Conservation (phyloP, 164 flowering plant species). For the Sedum album region DNA sequence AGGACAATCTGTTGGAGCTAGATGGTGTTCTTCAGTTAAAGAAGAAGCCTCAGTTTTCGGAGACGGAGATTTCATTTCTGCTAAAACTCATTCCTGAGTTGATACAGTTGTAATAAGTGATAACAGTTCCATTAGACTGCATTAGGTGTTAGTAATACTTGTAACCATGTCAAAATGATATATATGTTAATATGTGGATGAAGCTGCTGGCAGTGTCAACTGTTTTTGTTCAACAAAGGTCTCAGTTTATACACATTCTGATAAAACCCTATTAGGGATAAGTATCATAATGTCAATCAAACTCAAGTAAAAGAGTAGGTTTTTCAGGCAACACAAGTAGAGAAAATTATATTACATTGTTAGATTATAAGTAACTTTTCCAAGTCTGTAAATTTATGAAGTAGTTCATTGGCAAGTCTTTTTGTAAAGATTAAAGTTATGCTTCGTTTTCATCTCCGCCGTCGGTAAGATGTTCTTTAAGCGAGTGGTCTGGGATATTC, state of each 20-base stretch:
- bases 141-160: background rate
- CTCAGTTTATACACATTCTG: no score
- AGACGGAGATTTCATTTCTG: constrained; percentile 63
- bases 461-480: constrained; percentile 58
- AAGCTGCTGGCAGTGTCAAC: no score
- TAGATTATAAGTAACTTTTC: no score
- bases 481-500: constrained; percentile 40
- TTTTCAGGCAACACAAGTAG: no score
- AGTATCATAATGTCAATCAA: no score
- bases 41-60: constrained; percentile 38
- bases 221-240: no score
- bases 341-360: background rate
- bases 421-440: no score
- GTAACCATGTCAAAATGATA: no score
- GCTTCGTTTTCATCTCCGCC: constrained; percentile 30
- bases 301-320: background rate
- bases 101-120: constrained; percentile 26
- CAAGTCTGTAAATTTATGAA: no score
- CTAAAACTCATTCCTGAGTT: constrained; percentile 80
- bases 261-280: no score
- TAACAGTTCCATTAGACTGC: background rate
- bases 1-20: constrained; percentile 18
- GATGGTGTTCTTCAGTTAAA: background rate
- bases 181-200: no score
- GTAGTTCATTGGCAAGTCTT: no score